Evolutionary conservation across 1,284 basidiomycete species (phyloP), one percentile per base, ranked within the genome.

Genomic region (Sanghuangporus weigelae): DNA sequence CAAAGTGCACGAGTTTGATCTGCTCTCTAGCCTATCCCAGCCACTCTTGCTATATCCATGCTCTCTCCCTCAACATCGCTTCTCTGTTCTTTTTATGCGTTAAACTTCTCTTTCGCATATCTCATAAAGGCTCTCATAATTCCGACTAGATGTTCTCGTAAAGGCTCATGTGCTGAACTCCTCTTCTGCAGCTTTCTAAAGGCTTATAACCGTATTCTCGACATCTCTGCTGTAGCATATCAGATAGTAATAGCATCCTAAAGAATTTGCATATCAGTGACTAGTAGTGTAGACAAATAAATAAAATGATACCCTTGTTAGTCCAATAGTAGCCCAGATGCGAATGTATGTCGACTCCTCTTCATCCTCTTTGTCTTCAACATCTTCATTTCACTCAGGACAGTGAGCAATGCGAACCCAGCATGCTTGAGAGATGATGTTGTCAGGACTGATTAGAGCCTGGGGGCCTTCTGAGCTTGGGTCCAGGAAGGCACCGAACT

Each of bases 391-490:
- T 19, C 19, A 21, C 21, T 3, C 5, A 6, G 48, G 48, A 6
- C 48, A 10, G 23, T 50, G 12, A 5, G 12, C 6, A 2, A 50
- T 8, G 5, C 19, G 48, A 12, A 50, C 19, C 2, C 60, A 10
- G 16, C 39, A 26, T 16, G 54, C 60, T 40, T 62, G 60, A 6
- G 60, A 62, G 10, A 42, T 56, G 19, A 62, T 31, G 8, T 19
- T 19, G 4, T 39, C 16, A 19, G 55, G 53, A 36, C 10, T 39
- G n/a, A 62, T 38, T 7, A 62, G 23, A 16, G 53, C 12, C 39
- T 42, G 55, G 16, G 39, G 60, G 26, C 60, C 39, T 16, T 12
- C 31, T 23, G 42, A n/a, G 1, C n/a, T 26, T 16, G 11, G 12
- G 16, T 49, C 12, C 8, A 62, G 38, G 60, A n/a, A 57, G n/a